A percentile compares a stretch with the other conserved stretches of the same genome.
phyloP scores from a whole-genome alignment of 805 yeast species.

The Saccharomycopsis selenospora region DNA sequence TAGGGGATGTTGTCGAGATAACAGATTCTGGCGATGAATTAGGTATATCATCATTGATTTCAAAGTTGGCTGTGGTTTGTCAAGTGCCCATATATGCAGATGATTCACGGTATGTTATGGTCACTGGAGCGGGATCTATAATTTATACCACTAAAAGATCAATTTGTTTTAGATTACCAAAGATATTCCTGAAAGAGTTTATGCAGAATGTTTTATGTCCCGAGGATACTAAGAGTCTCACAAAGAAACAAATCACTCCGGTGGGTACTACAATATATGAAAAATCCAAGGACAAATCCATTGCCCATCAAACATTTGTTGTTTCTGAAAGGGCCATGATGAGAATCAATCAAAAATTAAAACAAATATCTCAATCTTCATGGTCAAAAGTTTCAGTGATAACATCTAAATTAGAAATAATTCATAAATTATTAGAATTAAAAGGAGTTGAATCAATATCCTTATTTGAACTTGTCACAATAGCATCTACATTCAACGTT shows the following conservation, averaged over 20 bases:
- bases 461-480: conserved; percentile 32
- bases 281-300: not conserved
- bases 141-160: not conserved
- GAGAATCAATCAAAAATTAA: conserved; percentile 30
- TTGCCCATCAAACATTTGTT: conserved; percentile 25
- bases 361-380: conserved; percentile 34
- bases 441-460: conserved; percentile 37
- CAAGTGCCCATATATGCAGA: not conserved
- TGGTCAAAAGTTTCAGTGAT: conserved; percentile 34
- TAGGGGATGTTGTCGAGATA: not conserved
- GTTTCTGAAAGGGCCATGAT: conserved; percentile 31
- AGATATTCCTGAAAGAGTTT: not conserved
- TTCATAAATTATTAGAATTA: conserved; percentile 41
- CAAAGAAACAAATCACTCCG: not conserved
- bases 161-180: conserved; percentile 12
- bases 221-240: not conserved
- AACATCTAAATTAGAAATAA: conserved; percentile 36
- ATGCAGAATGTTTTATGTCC: not conserved
- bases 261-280: not conserved
- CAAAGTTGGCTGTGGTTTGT: not conserved
- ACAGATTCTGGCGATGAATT: not conserved
- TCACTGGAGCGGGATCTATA: conserved; percentile 6
- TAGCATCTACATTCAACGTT: conserved; percentile 31
- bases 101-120: conserved; percentile 1
- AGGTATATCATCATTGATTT: not conserved